Evolutionary conservation across 345 rosid genomes (phyloP), one percentile per base, ranked within the genome.

Genomic region (Geranium rotundifolium): DNA sequence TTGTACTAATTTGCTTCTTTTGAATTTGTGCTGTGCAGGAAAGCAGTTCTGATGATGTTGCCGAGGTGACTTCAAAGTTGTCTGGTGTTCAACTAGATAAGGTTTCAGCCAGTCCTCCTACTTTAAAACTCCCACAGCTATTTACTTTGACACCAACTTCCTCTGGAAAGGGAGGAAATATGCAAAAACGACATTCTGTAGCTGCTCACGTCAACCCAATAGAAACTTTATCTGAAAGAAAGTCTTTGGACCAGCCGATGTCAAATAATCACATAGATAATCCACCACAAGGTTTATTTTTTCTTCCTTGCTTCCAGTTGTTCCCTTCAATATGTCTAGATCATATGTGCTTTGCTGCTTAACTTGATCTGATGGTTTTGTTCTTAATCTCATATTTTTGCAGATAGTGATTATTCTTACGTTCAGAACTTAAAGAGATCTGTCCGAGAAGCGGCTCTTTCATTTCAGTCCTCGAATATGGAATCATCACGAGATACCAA

Each of bases 71-170:
- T 66, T 82, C 91, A 17, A 77, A 77, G 70, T 73, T 90, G 82
- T 88, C 96, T 57, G 63, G 67, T 52, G 69, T 90, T 76, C 97
- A 86, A 76, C 79, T 88, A 69, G 97, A 88, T 63, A 90, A 88
- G 72, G 82, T 73, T 66, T 84, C 91, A 56, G 82, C 88, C 46
- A 80, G 84, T 62, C 72, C 92, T 62, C 81, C 87, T 37, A 80
- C 99, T 29, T 69, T 93, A 75, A 93, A 88, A 77, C 89, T 93
- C 34, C 99, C 99, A 20, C 96, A 93, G 65, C 75, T 93, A 67
- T 93, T 93, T 83, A 79, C 84, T 79, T 81, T 82, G 78, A 86
- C 95, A 30, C 96, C 97, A 68, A 93, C 78, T 77, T 87, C 98
- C 54, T 89, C 95, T 52, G 91, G 91, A 61, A 93, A 86, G 76